These are phyloP conservation scores for Styphnolobium japonicum DNA, from an alignment of 306 rosid genomes.

Conservation along the genomic window DNA sequence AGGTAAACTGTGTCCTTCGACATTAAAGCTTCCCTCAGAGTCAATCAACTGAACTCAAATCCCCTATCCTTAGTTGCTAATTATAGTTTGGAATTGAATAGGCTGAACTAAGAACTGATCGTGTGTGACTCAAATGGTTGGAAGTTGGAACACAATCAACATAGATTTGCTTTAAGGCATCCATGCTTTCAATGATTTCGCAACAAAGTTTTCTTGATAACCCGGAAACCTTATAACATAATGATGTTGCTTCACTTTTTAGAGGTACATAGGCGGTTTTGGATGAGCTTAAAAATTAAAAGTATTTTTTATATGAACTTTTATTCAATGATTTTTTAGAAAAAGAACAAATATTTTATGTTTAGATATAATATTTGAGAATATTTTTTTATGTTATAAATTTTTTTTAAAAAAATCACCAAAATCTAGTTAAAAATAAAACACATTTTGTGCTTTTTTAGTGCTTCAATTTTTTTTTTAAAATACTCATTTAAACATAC, in stretches of 20 bases:
- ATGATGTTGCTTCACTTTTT: background rate
- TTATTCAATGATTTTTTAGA: too few relatives aligned
- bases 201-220: background rate
- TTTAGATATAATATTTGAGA: too few relatives aligned
- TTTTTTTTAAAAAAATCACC: too few relatives aligned
- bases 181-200: too few relatives aligned
- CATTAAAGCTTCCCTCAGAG: slow-evolving; percentile 2
- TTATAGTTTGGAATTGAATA: background rate
- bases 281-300: too few relatives aligned
- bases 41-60: slow-evolving; percentile 28
- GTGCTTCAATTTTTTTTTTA: too few relatives aligned
- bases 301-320: too few relatives aligned
- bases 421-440: too few relatives aligned
- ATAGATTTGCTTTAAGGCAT: background rate
- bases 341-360: too few relatives aligned
- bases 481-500: too few relatives aligned
- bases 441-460: too few relatives aligned
- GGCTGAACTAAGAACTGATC: background rate
- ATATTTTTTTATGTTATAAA: too few relatives aligned
- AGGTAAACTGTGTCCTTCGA: background rate
- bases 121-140: background rate
- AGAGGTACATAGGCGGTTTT: background rate
- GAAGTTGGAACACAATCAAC: background rate
- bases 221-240: background rate
- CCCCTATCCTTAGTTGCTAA: slow-evolving; percentile 34